Conservation (phyloP, 2,329 filamentous ascomycete species). For the Colletotrichum sp. region DNA sequence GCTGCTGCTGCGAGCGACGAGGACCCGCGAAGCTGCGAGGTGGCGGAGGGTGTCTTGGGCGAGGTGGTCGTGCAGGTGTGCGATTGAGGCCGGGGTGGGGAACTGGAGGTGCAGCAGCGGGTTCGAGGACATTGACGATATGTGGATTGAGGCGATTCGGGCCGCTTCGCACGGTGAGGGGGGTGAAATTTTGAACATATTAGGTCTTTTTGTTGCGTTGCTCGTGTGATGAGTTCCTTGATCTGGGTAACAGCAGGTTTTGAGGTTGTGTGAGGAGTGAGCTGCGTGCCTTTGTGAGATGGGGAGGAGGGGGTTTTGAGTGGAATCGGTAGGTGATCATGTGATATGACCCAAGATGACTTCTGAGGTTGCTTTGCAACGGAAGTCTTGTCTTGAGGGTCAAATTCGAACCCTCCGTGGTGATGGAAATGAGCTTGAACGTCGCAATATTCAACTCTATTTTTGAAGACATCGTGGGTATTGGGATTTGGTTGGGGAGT, state of each 20-base stretch:
- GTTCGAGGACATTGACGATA: constrained; percentile 44
- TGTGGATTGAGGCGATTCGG: constrained; percentile 36
- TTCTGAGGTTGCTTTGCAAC: neutral
- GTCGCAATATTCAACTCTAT: neutral
- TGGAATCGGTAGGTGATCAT: neutral
- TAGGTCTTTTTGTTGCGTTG: neutral
- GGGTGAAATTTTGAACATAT: neutral
- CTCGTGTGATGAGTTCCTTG: neutral
- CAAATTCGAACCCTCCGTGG: neutral
- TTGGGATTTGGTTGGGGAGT: neutral
- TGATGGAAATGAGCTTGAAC: neutral
- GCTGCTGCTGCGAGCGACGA: constrained; percentile 32
- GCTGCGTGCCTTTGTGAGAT: neutral
- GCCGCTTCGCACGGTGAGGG: constrained; percentile 17
- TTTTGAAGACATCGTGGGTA: neutral
- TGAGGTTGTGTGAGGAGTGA: neutral
- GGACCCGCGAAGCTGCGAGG: constrained; percentile 30
- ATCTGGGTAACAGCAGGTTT: neutral
- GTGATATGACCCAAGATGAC: neutral
- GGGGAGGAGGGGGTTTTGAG: neutral
- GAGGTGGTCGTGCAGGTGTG: constrained; percentile 34
- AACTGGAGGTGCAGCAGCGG: constrained; percentile 44
- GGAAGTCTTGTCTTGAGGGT: neutral
- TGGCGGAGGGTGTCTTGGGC: constrained; percentile 33
- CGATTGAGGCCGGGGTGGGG: constrained; percentile 34